Evolutionary conservation across 345 rosid genomes (phyloP), one percentile per base, ranked within the genome.

Genomic region (Jatropha curcas): DNA sequence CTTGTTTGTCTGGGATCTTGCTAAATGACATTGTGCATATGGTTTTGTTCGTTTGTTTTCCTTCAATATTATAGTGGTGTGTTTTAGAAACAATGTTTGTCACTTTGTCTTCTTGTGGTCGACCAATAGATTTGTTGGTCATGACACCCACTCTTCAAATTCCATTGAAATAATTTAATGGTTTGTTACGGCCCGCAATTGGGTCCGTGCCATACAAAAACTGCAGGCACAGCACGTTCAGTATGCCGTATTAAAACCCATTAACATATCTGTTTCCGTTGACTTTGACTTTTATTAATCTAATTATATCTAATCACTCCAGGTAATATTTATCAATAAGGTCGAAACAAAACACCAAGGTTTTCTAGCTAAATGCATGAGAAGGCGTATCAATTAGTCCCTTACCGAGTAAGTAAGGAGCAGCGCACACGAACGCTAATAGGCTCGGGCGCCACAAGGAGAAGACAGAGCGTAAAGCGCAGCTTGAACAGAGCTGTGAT

Each of bases 391-490:
- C 9, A 33, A 39, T 10, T 43, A 68, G 70, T 55, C n/a, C n/a
- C 88, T 81, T 51, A 91, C 99, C 77, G 98, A 90, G 83, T 95
- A n/a, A 95, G 70, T 80, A 95, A 58, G 99, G 99, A 2, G 94
- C 92, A 10, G 99, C 97, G 2, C 88, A 85, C 13, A 95, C 96
- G n/a, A n/a, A 95, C 89, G 58, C 85, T 84, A 70, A 86, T 74
- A 48, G 97, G 93, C 25, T 86, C 73, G 31, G 84, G 34, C 63
- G n/a, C 79, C 74, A 51, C 71, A 73, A 0, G 85, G 74, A 12
- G 87, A 77, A 65, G 91, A 64, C 64, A 92, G 87, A 61, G 99
- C 99, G 71, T 84, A 92, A 10, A 95, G 80, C 52, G 86, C 87
- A 0, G 99, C 99, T 69, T 83, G 88, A 58, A 77, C n/a, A 80